These are phyloP conservation scores for Ganoderma leucocontextum DNA, from an alignment of 1,284 basidiomycete genomes.

Conservation along the genomic window DNA sequence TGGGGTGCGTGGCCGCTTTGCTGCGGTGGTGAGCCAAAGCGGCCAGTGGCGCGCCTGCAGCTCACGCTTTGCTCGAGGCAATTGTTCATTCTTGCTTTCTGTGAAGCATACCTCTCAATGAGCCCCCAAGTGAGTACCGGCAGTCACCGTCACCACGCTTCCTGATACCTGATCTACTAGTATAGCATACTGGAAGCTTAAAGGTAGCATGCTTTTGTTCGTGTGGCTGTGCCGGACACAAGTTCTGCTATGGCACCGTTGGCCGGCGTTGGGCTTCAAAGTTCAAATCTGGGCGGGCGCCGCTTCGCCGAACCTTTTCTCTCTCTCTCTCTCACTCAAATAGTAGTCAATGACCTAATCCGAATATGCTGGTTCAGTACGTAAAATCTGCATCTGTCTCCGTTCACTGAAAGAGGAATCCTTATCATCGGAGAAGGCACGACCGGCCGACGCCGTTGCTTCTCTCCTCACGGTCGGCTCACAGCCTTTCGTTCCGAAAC, in stretches of 20 bases:
- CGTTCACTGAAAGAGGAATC: not conserved
- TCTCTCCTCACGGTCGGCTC: slow-evolving; percentile 3
- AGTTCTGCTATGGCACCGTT: not conserved
- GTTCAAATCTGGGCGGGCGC: no score
- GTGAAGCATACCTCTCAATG: not conserved
- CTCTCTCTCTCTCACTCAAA: no score
- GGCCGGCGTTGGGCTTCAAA: not conserved
- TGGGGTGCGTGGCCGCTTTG: not conserved
- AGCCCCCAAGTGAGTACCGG: not conserved
- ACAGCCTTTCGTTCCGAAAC: not conserved
- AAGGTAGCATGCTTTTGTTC: not conserved
- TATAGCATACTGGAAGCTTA: no score
- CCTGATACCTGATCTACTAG: no score
- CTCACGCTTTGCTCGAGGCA: not conserved
- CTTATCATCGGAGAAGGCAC: not conserved
- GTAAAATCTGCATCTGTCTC: not conserved
- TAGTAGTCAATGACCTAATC: not conserved
- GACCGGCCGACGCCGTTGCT: not conserved
- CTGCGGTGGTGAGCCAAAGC: not conserved
- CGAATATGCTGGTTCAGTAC: not conserved
- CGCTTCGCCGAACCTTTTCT: no score
- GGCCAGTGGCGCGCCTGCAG: not conserved
- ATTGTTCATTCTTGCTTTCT: not conserved
- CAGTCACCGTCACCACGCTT: not conserved
- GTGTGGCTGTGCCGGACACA: not conserved